A percentile compares a stretch with the other conserved stretches of the same genome.
Conservation (phyloP, 1,284 basidiomycete species). For the Ceratobasidium papillatum region DNA sequence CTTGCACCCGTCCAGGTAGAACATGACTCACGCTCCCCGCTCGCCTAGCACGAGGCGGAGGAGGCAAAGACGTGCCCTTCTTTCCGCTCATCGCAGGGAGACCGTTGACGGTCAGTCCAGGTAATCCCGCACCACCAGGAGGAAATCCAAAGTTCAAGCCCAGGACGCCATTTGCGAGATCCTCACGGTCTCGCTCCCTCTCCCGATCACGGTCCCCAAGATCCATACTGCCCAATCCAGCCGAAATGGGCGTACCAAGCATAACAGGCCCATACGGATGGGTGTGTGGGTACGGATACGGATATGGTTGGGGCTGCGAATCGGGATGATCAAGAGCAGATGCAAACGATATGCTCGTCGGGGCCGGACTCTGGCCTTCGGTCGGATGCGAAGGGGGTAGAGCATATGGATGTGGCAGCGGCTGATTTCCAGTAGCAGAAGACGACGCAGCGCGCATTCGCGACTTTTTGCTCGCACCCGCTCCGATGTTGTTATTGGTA, state of each 20-base stretch:
- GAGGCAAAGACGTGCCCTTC: constrained; percentile 28
- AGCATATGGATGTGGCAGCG: constrained; percentile 9
- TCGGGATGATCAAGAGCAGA: constrained; percentile 6
- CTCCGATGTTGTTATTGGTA: not conserved
- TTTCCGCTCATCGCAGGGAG: constrained; percentile 3
- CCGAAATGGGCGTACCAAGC: constrained; percentile 37
- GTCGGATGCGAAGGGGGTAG: not conserved
- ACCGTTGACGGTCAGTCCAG: constrained; percentile 1
- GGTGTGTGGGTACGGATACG: not conserved
- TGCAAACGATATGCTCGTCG: constrained; percentile 19
- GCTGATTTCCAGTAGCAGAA: not conserved
- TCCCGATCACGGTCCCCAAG: constrained; percentile 19
- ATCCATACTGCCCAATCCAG: constrained; percentile 37
- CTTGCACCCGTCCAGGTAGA: constrained; percentile 18
- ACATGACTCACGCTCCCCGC: constrained; percentile 36
- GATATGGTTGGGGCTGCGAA: not conserved
- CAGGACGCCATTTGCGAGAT: not conserved
- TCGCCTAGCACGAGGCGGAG: constrained; percentile 24
- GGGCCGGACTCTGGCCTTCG: constrained; percentile 19
- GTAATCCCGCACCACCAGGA: not conserved
- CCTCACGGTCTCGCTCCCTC: constrained; percentile 15
- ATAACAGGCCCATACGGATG: constrained; percentile 10
- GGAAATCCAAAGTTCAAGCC: constrained; percentile 11
- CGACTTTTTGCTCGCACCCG: not conserved
- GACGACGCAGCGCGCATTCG: constrained; percentile 1